These are phyloP conservation scores for Aspergillus aculeatinus DNA, from an alignment of 2,329 filamentous ascomycete species.

Conservation along the genomic window DNA sequence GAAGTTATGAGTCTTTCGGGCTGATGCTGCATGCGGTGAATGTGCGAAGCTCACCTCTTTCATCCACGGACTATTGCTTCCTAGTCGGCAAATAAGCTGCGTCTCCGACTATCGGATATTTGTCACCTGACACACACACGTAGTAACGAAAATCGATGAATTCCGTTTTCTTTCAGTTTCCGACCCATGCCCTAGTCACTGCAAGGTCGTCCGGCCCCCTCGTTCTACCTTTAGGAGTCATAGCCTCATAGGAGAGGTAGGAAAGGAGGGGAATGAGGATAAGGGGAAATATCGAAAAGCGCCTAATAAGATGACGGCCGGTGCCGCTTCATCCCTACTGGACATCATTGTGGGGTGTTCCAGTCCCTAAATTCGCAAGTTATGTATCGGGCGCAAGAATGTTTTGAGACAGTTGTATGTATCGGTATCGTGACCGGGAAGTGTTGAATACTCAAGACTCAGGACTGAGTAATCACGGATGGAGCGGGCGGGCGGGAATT, in stretches of 20 bases:
- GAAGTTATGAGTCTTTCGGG: neutral
- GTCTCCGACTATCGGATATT: slow-evolving; percentile 9
- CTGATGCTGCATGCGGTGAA: neutral
- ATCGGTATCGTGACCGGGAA: neutral
- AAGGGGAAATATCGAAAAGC: slow-evolving; percentile 5
- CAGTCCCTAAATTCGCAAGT: slow-evolving; percentile 3
- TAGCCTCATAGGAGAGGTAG: neutral
- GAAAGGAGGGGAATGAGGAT: neutral
- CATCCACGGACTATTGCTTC: neutral
- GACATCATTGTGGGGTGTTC: slow-evolving; percentile 13
- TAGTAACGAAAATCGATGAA: neutral
- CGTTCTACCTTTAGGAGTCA: neutral
- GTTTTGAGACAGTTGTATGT: neutral
- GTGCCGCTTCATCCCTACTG: slow-evolving; percentile 17
- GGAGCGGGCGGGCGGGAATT: neutral
- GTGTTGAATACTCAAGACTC: neutral
- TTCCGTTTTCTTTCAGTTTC: neutral
- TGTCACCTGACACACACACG: slow-evolving; percentile 12
- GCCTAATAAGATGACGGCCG: slow-evolving; percentile 5
- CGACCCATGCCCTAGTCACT: neutral
- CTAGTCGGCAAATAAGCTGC: neutral
- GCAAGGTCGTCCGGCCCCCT: neutral
- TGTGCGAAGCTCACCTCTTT: neutral
- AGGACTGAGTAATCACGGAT: neutral
- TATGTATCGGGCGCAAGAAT: slow-evolving; percentile 6